Evolutionary conservation across 2,329 filamentous ascomycete species (phyloP).

Genomic region (Alternaria sp.): DNA sequence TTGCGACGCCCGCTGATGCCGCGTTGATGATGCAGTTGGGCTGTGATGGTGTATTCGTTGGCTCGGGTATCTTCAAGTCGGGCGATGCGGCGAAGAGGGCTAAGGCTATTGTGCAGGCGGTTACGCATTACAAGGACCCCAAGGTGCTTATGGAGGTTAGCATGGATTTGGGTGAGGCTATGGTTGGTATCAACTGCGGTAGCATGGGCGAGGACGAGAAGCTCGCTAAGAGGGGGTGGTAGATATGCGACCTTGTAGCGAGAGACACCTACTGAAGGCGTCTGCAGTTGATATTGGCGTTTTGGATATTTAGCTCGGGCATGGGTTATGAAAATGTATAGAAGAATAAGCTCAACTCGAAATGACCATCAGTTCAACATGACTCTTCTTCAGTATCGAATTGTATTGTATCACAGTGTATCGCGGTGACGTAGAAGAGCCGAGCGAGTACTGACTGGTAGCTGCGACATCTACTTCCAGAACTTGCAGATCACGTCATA

Average conservation of each 20-base stretch:
- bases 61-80: constrained; percentile 96
- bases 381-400: constrained; percentile 1
- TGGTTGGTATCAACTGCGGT: constrained; percentile 92
- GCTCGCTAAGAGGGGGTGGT: constrained; percentile 87
- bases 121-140: constrained; percentile 86
- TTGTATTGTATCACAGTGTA: not conserved
- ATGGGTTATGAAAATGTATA: not conserved
- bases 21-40: constrained; percentile 99
- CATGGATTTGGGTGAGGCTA: constrained; percentile 91
- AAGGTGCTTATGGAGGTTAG: constrained; percentile 87
- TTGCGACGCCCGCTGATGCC: constrained; percentile 98
- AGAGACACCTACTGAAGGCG: not conserved
- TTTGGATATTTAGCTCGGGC: not conserved
- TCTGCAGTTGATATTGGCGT: not conserved
- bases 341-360: not conserved
- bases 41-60: constrained; percentile 97
- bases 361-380: not conserved
- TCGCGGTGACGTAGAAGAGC: not conserved
- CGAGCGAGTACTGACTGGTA: not conserved
- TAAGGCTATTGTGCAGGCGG: constrained; percentile 92
- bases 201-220: constrained; percentile 80
- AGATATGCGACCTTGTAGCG: not conserved
- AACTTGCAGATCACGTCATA: constrained; percentile 5
- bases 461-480: not conserved
- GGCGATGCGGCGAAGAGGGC: constrained; percentile 89